Percentiles rank a stretch among this genome's conserved stretches.
Evolutionary conservation across 805 yeast genomes (phyloP).

Genomic region (Cyberlindnera maritima): DNA sequence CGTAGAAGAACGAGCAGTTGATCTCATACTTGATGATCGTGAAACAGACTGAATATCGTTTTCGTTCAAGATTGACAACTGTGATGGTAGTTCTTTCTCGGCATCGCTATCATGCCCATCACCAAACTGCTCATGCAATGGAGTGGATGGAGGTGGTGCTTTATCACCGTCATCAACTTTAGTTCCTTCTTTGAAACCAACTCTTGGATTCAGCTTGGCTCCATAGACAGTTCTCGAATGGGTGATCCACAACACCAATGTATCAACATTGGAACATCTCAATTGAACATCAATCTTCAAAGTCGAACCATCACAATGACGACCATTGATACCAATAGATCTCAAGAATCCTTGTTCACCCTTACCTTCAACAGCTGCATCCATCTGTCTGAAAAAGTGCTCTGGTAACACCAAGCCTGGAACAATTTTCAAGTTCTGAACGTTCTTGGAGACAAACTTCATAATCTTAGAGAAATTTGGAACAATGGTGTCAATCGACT

Average conservation of each 20-base stretch:
- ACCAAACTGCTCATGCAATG: slow-evolving; percentile 3
- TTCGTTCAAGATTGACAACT: slow-evolving; percentile 37
- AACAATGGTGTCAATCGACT: slow-evolving; percentile 53
- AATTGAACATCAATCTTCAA: slow-evolving; percentile 77
- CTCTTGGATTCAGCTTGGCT: slow-evolving; percentile 15
- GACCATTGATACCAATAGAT: slow-evolving; percentile 66
- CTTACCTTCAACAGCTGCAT: slow-evolving; percentile 29
- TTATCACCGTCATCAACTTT: slow-evolving; percentile 6
- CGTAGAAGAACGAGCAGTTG: slow-evolving; percentile 18
- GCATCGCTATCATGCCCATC: slow-evolving; percentile 31
- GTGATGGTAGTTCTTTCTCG: slow-evolving; percentile 36
- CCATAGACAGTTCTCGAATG: slow-evolving; percentile 54
- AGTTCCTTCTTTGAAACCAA: slow-evolving; percentile 17
- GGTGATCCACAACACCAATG: slow-evolving; percentile 79
- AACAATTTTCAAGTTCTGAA: slow-evolving; percentile 37
- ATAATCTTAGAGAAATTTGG: slow-evolving; percentile 55
- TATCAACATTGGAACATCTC: slow-evolving; percentile 58
- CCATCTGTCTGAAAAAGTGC: slow-evolving; percentile 78
- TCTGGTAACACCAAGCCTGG: slow-evolving; percentile 87
- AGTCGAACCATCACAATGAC: slow-evolving; percentile 64
- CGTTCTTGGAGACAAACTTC: slow-evolving; percentile 30
- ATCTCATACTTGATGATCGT: slow-evolving; percentile 26
- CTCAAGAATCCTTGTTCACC: slow-evolving; percentile 51
- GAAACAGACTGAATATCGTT: slow-evolving; percentile 31
- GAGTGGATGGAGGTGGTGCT: not conserved